phyloP scores from a whole-genome alignment of 192 early-diverging fungal genomes.

The Spizellomyces sp. region DNA sequence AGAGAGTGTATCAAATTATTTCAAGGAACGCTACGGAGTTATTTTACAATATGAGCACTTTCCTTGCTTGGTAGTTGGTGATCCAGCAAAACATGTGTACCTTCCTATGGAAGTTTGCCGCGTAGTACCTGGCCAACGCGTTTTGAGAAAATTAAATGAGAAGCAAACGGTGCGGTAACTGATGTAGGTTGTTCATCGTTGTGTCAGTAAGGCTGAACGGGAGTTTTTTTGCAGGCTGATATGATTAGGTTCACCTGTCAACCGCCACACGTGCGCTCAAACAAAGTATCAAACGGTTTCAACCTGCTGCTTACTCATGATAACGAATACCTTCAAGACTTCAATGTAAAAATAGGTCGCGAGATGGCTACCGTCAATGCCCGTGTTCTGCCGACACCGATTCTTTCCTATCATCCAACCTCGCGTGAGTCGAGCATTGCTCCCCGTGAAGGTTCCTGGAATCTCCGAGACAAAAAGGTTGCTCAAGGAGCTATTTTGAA shows the following conservation, averaged over 20 bases:
- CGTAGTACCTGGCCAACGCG: slow-evolving; percentile 80
- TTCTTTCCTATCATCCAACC: slow-evolving; percentile 66
- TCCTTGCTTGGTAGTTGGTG: slow-evolving; percentile 74
- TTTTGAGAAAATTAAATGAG: slow-evolving; percentile 81
- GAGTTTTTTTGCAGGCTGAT: slow-evolving; percentile 65
- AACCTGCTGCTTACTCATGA: slow-evolving; percentile 63
- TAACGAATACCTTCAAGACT: slow-evolving; percentile 75
- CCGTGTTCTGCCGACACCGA: slow-evolving; percentile 77
- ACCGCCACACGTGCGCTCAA: slow-evolving; percentile 75
- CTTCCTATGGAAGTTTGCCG: slow-evolving; percentile 92
- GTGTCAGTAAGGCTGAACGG: not conserved
- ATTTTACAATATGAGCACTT: slow-evolving; percentile 72
- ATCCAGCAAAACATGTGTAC: slow-evolving; percentile 62
- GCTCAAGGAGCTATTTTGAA: slow-evolving; percentile 68
- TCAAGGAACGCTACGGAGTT: slow-evolving; percentile 69
- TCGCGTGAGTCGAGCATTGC: slow-evolving; percentile 58
- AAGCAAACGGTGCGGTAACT: slow-evolving; percentile 36
- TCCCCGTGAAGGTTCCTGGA: slow-evolving; percentile 80
- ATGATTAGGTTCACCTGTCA: slow-evolving; percentile 94
- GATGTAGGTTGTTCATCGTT: slow-evolving; percentile 3
- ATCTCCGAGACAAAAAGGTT: slow-evolving; percentile 79
- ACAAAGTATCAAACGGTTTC: slow-evolving; percentile 77
- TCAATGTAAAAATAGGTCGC: slow-evolving; percentile 68
- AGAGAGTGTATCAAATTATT: slow-evolving; percentile 79
- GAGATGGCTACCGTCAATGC: slow-evolving; percentile 74